These are phyloP conservation scores for Solanum tacnaense DNA, from an alignment of 257 asterid genomes.

Conservation along the genomic window DNA sequence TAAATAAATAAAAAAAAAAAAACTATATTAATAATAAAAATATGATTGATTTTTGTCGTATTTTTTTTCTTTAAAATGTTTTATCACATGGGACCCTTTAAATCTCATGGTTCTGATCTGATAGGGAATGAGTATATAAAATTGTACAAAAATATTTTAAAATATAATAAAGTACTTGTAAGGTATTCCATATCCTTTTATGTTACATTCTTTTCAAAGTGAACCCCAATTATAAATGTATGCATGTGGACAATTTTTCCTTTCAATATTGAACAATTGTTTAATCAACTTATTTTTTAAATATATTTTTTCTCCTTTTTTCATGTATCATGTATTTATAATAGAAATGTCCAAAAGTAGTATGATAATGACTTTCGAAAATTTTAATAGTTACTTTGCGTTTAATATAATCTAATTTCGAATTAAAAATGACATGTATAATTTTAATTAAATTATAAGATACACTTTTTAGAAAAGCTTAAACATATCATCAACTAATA, in stretches of 20 bases:
- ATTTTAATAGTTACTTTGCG: not conserved
- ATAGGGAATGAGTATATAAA: not conserved
- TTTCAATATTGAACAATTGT: not conserved
- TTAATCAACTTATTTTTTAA: not conserved
- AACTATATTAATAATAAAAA: no score
- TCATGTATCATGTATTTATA: not conserved
- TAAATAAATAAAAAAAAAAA: no score
- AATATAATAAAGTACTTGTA: not conserved
- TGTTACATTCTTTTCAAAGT: constrained; percentile 22
- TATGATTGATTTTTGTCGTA: not conserved
- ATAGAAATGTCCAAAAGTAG: not conserved
- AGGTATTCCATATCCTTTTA: not conserved
- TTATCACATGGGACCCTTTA: constrained; percentile 2
- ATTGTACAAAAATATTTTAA: not conserved
- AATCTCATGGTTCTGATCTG: not conserved
- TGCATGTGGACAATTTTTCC: not conserved
- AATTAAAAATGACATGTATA: not conserved
- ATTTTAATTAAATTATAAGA: not conserved
- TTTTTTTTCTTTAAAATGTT: not conserved
- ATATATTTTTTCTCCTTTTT: not conserved
- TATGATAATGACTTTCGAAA: not conserved
- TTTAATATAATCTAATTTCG: not conserved
- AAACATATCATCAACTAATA: not conserved
- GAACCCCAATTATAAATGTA: constrained; percentile 11
- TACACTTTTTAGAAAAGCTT: not conserved